Evolutionary conservation across 1,139 yeast genomes (phyloP).

Genomic region (Magnusiomyces fungicola): DNA sequence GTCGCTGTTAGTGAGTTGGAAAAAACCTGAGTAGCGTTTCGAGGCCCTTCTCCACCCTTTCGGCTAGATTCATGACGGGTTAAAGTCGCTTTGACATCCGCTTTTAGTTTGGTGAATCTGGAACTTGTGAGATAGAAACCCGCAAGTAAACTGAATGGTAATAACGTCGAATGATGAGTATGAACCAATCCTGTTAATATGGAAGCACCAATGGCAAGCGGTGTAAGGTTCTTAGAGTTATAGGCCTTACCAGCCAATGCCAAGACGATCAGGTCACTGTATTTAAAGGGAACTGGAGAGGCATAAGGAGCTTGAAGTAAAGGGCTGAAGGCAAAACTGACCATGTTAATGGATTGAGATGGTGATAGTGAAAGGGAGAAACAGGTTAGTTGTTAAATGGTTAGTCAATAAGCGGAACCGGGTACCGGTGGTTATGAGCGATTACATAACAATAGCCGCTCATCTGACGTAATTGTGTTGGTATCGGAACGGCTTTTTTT

Average conservation of each 20-base stretch:
- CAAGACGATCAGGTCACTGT: conserved; percentile 12
- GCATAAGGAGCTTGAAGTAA: too few relatives aligned
- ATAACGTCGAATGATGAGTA: conserved; percentile 33
- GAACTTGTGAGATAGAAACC: conserved; percentile 39
- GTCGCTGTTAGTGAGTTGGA: conserved; percentile 27
- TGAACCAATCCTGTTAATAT: conserved; percentile 37
- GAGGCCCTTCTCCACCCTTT: conserved; percentile 20
- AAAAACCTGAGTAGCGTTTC: conserved; percentile 40
- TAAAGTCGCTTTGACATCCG: conserved; percentile 28
- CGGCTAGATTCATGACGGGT: conserved; percentile 18
- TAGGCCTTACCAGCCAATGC: conserved; percentile 28
- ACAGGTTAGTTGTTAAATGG: too few relatives aligned
- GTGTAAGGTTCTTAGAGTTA: conserved; percentile 35
- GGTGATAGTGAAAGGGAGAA: too few relatives aligned
- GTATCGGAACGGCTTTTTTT: too few relatives aligned
- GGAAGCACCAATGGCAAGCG: conserved; percentile 36
- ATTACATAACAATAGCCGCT: too few relatives aligned
- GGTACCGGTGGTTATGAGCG: too few relatives aligned
- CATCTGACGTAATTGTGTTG: too few relatives aligned
- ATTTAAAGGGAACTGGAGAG: neutral
- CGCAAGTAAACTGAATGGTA: conserved; percentile 33
- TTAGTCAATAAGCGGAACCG: too few relatives aligned
- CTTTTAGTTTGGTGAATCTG: conserved; percentile 36
- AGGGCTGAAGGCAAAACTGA: too few relatives aligned
- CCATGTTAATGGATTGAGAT: too few relatives aligned